A percentile compares a stretch with the other conserved stretches of the same genome.
Evolutionary conservation across 2,329 filamentous ascomycete genomes (phyloP).

Genomic region (Aspergillus hortae): DNA sequence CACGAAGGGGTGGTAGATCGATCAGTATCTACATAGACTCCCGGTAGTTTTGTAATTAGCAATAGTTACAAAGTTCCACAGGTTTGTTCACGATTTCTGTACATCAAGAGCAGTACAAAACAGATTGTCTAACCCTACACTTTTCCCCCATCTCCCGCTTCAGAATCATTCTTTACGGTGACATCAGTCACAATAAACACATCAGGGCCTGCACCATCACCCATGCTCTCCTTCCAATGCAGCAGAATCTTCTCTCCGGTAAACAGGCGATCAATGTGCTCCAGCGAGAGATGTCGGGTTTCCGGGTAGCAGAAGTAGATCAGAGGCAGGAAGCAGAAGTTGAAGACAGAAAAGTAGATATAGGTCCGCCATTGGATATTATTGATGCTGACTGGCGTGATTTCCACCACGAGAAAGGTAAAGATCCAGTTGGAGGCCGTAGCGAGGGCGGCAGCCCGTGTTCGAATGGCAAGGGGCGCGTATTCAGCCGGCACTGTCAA

Average conservation of each 20-base stretch:
- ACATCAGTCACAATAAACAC: not conserved
- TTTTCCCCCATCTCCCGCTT: too few relatives aligned
- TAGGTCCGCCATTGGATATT: slow-evolving; percentile 29
- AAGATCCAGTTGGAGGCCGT: slow-evolving; percentile 50
- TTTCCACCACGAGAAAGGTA: slow-evolving; percentile 43
- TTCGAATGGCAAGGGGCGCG: slow-evolving; percentile 49
- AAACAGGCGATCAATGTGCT: slow-evolving; percentile 24
- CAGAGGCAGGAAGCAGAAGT: slow-evolving; percentile 22
- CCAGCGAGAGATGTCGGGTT: slow-evolving; percentile 25
- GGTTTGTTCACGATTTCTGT: too few relatives aligned
- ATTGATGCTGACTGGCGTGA: slow-evolving; percentile 29
- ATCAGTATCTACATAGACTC: not conserved
- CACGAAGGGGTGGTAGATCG: not conserved
- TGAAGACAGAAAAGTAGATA: slow-evolving; percentile 28
- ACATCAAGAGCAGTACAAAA: too few relatives aligned
- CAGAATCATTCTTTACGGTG: too few relatives aligned
- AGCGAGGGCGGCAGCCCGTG: slow-evolving; percentile 50
- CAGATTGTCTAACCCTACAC: too few relatives aligned
- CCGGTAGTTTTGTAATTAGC: too few relatives aligned
- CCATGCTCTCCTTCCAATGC: not conserved
- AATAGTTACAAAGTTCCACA: too few relatives aligned
- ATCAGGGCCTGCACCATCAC: not conserved
- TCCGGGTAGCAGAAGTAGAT: slow-evolving; percentile 33
- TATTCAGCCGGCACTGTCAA: slow-evolving; percentile 39
- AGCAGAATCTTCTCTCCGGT: not conserved